Base-by-base conservation (phyloP, 805 yeast species). In the Tanozyma kutaoensis region DNA sequence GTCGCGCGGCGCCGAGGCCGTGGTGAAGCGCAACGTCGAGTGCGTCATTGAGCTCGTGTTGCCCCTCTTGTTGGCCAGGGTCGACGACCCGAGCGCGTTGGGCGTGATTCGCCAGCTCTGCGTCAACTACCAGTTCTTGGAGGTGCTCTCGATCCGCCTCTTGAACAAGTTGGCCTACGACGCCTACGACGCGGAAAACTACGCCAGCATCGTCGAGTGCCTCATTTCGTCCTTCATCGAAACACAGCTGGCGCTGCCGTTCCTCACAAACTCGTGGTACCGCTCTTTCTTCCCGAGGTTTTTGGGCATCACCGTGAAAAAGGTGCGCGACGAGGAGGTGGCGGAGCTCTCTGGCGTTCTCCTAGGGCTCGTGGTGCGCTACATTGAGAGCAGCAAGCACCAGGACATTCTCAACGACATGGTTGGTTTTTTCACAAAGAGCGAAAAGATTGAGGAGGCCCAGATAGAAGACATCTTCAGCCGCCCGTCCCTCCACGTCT, bases 1-100 rank as follows among this genome's bases (percentile, higher is more conserved):
- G n/a, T 40, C 48, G 1, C 36, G 35, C 7, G 27, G 31, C 2
- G 17, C 31, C 1, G 39, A 33, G 12, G 35, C 33, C 8, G 11
- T 25, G n/a, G 24, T 27, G 12, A 44, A 55, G 17, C 42, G 56
- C 4, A 42, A 54, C 15, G 39, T 40, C 11, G 15, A 27, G 7
- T 32, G 66, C 2, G 62, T 78, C 2, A 45, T 71, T 76, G 51
- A 57, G 12, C 52, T 44, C 5, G 35, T 45, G 10, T 51, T 58
- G 3, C 45, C 55, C 6, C 43, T 35, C 28, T 31, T 48, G 33
- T 28, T 50, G 35, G 53, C 12, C 35, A 59, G 25, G 31, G 43
- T 58, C 30, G 57, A 66, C 35, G 43, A 48, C 20, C 37, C 62
- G 22, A 3, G 38, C 35, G 42, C 44, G 1, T 35, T 48, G 20